Percentiles rank a stretch among this genome's conserved stretches.
These are phyloP conservation scores for Teratosphaeria epicoccoides DNA, from an alignment of 2,329 filamentous ascomycete species.

Conservation along the genomic window DNA sequence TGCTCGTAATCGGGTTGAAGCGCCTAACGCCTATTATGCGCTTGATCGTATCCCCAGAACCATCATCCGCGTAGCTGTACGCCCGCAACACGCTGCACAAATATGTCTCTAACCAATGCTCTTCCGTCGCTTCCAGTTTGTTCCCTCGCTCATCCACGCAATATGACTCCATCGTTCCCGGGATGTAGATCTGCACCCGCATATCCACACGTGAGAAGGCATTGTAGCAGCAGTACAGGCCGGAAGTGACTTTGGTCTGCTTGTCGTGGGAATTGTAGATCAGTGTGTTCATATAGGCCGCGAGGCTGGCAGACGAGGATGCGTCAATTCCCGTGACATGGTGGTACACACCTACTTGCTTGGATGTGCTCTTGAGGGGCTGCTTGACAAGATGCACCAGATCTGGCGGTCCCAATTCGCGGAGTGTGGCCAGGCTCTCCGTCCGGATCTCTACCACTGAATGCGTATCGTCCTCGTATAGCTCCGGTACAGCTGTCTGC, in stretches of 20 bases:
- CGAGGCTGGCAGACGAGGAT: slow-evolving; percentile 90
- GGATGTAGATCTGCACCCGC: slow-evolving; percentile 96
- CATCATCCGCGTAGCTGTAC: slow-evolving; percentile 94
- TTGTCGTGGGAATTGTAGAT: slow-evolving; percentile 82
- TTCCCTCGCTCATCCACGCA: slow-evolving; percentile 95
- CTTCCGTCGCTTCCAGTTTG: slow-evolving; percentile 84
- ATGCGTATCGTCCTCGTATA: slow-evolving; percentile 86
- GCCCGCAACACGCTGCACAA: slow-evolving; percentile 87
- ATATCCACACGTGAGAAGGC: slow-evolving; percentile 96
- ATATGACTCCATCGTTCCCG: slow-evolving; percentile 91
- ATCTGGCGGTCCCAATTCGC: slow-evolving; percentile 91
- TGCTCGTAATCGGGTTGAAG: slow-evolving; percentile 96
- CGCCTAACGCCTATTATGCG: slow-evolving; percentile 94
- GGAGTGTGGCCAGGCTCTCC: slow-evolving; percentile 71
- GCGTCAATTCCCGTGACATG: slow-evolving; percentile 96
- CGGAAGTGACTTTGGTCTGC: slow-evolving; percentile 81
- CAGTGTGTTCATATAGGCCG: slow-evolving; percentile 95
- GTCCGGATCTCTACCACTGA: slow-evolving; percentile 88
- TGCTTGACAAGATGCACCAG: slow-evolving; percentile 88
- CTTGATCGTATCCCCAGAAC: slow-evolving; percentile 85
- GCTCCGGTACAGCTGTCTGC: slow-evolving; percentile 30
- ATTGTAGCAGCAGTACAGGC: slow-evolving; percentile 98
- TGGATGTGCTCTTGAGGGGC: slow-evolving; percentile 44
- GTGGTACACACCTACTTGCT: slow-evolving; percentile 78
- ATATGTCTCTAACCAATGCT: slow-evolving; percentile 95